Percentiles rank a stretch among this genome's conserved stretches.
Conservation (phyloP, 2,329 filamentous ascomycete species). For the Verticillium nubilum region DNA sequence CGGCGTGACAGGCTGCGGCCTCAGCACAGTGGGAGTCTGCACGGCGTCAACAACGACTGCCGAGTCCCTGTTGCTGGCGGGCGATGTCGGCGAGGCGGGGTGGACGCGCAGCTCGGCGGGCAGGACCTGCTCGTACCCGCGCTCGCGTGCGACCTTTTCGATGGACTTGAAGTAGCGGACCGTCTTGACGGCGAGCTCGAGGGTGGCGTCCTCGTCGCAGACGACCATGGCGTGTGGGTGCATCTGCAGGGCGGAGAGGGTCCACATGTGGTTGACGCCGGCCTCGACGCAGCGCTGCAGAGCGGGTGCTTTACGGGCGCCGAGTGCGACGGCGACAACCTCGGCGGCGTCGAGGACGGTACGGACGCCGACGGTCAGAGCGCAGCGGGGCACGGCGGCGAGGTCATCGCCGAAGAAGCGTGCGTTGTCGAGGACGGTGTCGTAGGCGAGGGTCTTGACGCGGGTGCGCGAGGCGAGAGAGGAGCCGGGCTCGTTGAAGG, state of each 20-base stretch:
- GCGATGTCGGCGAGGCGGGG: conserved; percentile 9
- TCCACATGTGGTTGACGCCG: conserved; percentile 88
- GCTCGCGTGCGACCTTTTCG: conserved; percentile 54
- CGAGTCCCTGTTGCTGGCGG: conserved; percentile 11
- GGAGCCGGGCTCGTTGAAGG: conserved; percentile 85
- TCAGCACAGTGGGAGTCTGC: conserved; percentile 38
- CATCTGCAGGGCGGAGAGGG: conserved; percentile 72
- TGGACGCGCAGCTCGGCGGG: conserved; percentile 49
- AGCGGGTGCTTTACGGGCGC: conserved; percentile 74
- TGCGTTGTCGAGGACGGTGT: conserved; percentile 81
- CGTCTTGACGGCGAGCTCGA: conserved; percentile 69
- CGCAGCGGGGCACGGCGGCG: conserved; percentile 70
- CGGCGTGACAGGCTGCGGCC: conserved; percentile 51
- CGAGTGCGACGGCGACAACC: conserved; percentile 77
- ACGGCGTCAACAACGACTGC: conserved; percentile 36
- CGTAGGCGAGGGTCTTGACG: conserved; percentile 82
- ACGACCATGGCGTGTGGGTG: conserved; percentile 80
- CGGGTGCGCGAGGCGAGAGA: conserved; percentile 71
- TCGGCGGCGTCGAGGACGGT: conserved; percentile 78
- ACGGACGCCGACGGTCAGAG: conserved; percentile 78
- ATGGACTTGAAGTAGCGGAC: conserved; percentile 72
- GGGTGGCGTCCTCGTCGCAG: conserved; percentile 73
- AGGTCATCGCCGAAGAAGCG: conserved; percentile 77
- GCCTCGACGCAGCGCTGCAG: conserved; percentile 77
- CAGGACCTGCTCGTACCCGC: conserved; percentile 53